Evolutionary conservation across 2,329 filamentous ascomycete species (phyloP), one percentile per base, ranked within the genome.

Genomic region (Grosmannia huntii): DNA sequence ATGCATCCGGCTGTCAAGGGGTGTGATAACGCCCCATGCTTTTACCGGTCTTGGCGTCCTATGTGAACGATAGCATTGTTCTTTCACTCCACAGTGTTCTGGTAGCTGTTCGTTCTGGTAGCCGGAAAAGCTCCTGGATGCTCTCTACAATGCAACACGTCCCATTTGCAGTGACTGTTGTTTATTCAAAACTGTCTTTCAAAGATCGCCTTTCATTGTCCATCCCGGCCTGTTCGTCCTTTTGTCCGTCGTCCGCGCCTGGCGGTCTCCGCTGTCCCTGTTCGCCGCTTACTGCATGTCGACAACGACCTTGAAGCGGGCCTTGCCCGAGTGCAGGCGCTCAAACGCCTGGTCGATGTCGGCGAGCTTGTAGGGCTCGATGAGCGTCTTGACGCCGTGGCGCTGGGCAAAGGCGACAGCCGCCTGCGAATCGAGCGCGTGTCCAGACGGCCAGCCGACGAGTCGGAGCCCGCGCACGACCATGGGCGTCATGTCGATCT

Each of bases 381-480:
- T 71, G 68, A 87, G 74, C 56, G 85, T 86, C 69, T 80, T 79
- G 62, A 90, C 77, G 5, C 74, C 74, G 63, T 88, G 82, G 19
- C 74, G 69, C 60, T 76, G 71, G 0, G 85, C 79, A 65, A 90
- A 90, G 3, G 74, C 74, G 56, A 90, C 77, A 60, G 87, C 84
- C 64, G 87, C 82, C 65, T 84, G 80, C 58, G 78, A 76, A 61
- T 88, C 80, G 52, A 82, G 73, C 1, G 84, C 76, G 46, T 86
- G 77, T 0, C 85, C 85, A 25, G 80, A 79, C 0, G 86, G 76
- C 69, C 78, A 83, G 11, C 84, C 84, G 61, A 83, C 76, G 1
- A 94, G 73, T 3, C 77, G 81, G 19, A 83, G 70, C 4, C 82
- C 85, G 60, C 77, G 75, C 7, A 23, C 5, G 1, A 82, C 71